Base-by-base conservation (phyloP, 2,329 filamentous ascomycete genomes). In the Hypocrella siamensis region DNA sequence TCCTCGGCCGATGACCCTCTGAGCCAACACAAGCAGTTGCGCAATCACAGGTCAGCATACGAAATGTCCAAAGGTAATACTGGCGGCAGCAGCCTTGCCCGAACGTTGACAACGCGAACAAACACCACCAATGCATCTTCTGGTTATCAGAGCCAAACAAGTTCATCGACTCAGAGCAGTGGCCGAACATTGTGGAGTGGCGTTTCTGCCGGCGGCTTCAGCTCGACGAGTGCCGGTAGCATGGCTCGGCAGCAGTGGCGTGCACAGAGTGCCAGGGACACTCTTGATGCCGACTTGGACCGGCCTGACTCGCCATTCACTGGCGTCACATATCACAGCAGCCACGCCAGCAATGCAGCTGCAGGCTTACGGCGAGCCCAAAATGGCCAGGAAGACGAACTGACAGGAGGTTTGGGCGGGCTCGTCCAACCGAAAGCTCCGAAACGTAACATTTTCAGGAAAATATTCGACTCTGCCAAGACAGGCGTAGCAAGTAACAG, bases 201-300 rank as follows among this genome's bases (percentile, higher is more conserved):
- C 3, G 68, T 73, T 32, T 96, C 90, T 32, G 90, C 90, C 1
- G 77, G 86, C 31, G 88, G 71, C 10, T 84, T 94, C 54, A 96
- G 88, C 52, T 82, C 85, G 31, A 96, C 90, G 12, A 96, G 90
- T 55, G 90, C 90, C 12, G 90, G 86, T 33, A 96, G 88, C 55
- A 73, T 92, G 40, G 86, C 85, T 19, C 74, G 86, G 38, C 80
- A 81, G 46, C 79, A 77, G 46, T 54, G 65, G 42, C 49, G 76
- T 38, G 65, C 77, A 12, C 70, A 73, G 40, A 83, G 77, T 46
- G 72, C 74, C 3, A 54, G 81, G 41, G 75, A 71, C 26, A 64
- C 68, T 34, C 65, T 69, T 17, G 72, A 71, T 12, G 56, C 57
- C 45, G 70, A 70, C 14, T 38, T 51, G 16, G 67, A 67, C 26